These are phyloP conservation scores for Tolypocladium amazonense DNA, from an alignment of 2,329 filamentous ascomycete species.

Conservation along the genomic window DNA sequence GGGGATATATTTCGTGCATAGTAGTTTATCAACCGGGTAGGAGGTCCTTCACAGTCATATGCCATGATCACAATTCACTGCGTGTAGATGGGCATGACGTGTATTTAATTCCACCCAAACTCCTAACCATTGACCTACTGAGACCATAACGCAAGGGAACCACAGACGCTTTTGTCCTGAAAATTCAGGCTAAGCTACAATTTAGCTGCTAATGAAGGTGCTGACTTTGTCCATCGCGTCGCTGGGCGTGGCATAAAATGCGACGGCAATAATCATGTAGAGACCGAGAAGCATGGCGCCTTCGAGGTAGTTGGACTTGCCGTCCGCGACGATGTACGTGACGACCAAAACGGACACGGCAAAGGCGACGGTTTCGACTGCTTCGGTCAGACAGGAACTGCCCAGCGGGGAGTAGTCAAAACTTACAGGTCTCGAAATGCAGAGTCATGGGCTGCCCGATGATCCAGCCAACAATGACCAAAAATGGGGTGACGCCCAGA, in stretches of 20 bases:
- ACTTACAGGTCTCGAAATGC: conserved; percentile 57
- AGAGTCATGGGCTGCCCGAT: conserved; percentile 64
- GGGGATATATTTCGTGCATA: no score
- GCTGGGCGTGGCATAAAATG: conserved; percentile 45
- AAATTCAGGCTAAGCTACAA: neutral
- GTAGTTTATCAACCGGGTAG: no score
- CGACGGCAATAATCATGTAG: conserved; percentile 50
- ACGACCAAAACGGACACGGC: conserved; percentile 67
- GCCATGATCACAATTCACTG: neutral
- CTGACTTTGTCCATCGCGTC: conserved; percentile 31
- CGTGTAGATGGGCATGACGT: neutral
- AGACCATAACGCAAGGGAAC: neutral
- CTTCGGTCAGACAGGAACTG: neutral
- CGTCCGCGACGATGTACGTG: conserved; percentile 68
- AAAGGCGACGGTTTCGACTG: conserved; percentile 66
- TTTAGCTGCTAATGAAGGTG: neutral
- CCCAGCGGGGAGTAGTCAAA: neutral
- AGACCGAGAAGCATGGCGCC: conserved; percentile 54
- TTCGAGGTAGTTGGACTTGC: conserved; percentile 76
- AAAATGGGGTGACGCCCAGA: conserved; percentile 67
- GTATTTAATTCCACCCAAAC: neutral
- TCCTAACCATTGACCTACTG: neutral
- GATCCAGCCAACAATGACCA: conserved; percentile 74
- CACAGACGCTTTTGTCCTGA: no score
- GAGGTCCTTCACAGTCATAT: no score